Base-by-base conservation (phyloP, 1,139 yeast genomes). In the Torulaspora pretoriensis region DNA sequence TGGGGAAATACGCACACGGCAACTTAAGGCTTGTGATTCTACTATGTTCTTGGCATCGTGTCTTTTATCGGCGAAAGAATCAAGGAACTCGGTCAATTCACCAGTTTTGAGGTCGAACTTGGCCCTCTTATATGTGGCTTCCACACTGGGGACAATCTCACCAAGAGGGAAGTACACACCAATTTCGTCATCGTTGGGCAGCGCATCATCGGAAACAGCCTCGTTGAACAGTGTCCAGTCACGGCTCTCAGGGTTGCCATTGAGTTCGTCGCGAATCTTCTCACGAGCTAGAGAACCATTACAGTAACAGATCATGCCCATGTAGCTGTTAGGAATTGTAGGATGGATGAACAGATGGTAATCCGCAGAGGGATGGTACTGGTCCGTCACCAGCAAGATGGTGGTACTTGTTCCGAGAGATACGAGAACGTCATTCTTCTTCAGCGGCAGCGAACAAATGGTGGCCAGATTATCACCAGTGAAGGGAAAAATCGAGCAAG, bases 261-360 rank as follows among this genome's bases (percentile, higher is more conserved):
- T 85, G 31, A 89, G 54, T 14, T 68, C 71, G 63, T 88, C 83
- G 39, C 95, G 71, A 5, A 89, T 72, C 49, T 75, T 73, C 57
- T 89, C 96, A 52, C 97, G 72, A 0, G 97, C 96, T 43, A 89
- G 69, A 0, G 96, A 77, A 0, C 97, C 97, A 63, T 89, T 89
- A 62, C 95, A 85, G 63, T 89, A 89, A 63, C 97, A 89, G 46
- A 89, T 78, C 97, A 89, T 89, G 27, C 95, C 96, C 97, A 89
- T 89, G 64, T 81, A 90, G 38, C 82, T 80, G 28, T 73, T 74
- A 0, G 80, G 77, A 54, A 84, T 75, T 0, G 95, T 83, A 5
- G 97, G 97, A 61, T 89, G 97, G 49, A 80, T 78, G 68, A 89
- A 89, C 54, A 88, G 65, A 60, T 89, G 97, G 63, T 88, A 89